A percentile compares a stretch with the other conserved stretches of the same genome.
phyloP scores from a whole-genome alignment of 2,329 filamentous ascomycete genomes.

The Dothidotthia symphoricarpi region DNA sequence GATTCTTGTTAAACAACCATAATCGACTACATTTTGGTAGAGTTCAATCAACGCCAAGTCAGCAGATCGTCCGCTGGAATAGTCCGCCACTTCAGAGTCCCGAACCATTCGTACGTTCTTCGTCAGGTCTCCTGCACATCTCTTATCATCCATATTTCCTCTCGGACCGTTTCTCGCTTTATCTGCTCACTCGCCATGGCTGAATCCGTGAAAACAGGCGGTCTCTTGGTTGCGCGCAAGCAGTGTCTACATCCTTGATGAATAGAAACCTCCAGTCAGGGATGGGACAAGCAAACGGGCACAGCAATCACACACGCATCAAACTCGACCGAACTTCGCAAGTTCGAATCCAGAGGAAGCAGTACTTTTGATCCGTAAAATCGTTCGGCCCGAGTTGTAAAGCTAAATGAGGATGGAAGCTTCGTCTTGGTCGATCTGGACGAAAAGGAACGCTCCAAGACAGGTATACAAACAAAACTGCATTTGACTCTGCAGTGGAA shows the following conservation, averaged over 20 bases:
- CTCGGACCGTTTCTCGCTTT: neutral
- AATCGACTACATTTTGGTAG: no score
- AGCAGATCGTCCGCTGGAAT: no score
- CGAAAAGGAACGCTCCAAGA: constrained; percentile 10
- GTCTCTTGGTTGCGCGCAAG: constrained; percentile 19
- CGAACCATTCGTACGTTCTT: no score
- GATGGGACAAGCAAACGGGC: constrained; percentile 46
- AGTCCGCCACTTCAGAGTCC: no score
- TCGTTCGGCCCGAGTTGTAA: constrained; percentile 15
- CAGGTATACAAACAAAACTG: neutral
- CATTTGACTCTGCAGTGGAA: constrained; percentile 1
- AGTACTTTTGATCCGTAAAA: constrained; percentile 21
- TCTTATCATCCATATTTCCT: no score
- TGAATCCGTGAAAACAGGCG: constrained; percentile 5
- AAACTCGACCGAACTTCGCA: constrained; percentile 41
- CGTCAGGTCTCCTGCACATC: no score
- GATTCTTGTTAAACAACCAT: no score
- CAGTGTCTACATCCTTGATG: constrained; percentile 33
- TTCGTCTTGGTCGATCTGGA: constrained; percentile 5
- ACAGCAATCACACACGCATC: constrained; percentile 43
- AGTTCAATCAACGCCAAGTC: no score
- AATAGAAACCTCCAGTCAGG: constrained; percentile 40
- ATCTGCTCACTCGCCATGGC: constrained; percentile 12
- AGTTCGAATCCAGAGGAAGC: constrained; percentile 15
- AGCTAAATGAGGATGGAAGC: constrained; percentile 12